Evolutionary conservation across 345 rosid species (phyloP).

Genomic region (Camelina sativa): DNA sequence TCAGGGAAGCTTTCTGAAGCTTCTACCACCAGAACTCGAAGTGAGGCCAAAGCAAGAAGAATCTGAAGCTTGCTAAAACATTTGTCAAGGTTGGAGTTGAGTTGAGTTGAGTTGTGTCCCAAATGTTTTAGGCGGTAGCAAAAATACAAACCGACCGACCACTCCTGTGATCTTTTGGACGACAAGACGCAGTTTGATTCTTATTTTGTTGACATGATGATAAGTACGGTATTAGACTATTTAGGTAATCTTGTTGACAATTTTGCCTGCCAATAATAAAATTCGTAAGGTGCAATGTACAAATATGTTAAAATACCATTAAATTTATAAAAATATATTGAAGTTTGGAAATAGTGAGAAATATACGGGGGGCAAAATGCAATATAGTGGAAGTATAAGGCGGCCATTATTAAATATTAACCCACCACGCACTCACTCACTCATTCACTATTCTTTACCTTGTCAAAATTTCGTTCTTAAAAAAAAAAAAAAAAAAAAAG

Average conservation of each 20-base stretch:
- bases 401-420: too few relatives aligned
- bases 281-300: too few relatives aligned
- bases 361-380: too few relatives aligned
- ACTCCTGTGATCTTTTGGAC: conserved; percentile 17
- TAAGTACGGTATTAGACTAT: not conserved
- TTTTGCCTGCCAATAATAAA: not conserved
- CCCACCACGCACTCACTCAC: too few relatives aligned
- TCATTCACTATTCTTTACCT: too few relatives aligned
- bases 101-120: conserved; percentile 13
- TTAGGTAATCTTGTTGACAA: not conserved
- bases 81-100: conserved; percentile 31
- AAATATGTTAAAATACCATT: too few relatives aligned
- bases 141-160: conserved; percentile 16
- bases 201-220: conserved; percentile 13
- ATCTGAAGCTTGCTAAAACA: conserved; percentile 36
- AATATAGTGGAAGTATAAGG: too few relatives aligned
- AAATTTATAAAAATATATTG: too few relatives aligned
- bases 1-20: conserved; percentile 72
- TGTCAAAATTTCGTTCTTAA: too few relatives aligned
- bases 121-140: conserved; percentile 3
- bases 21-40: conserved; percentile 63
- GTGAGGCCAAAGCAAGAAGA: conserved; percentile 47
- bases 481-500: too few relatives aligned
- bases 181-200: conserved; percentile 15
- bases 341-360: too few relatives aligned